Conservation (phyloP, 179 eudicot genomes). For the Actinidia arguta region DNA sequence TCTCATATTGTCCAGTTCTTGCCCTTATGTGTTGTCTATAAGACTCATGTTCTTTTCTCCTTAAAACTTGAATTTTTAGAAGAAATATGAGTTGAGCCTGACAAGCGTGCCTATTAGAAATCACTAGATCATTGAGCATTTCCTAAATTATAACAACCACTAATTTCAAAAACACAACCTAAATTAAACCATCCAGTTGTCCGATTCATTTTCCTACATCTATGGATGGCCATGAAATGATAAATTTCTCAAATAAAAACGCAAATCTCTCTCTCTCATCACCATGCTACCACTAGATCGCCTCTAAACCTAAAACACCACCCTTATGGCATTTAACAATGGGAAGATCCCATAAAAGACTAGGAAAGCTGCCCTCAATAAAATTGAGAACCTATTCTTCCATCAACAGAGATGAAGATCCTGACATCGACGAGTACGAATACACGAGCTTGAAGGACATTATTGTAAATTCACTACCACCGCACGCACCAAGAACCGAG, state of each 20-base stretch:
- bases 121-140: too few relatives aligned
- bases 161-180: too few relatives aligned
- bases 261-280: too few relatives aligned
- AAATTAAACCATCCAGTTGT: neutral
- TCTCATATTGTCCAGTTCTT: too few relatives aligned
- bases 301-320: neutral
- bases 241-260: neutral
- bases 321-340: neutral
- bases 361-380: neutral
- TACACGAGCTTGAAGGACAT: slow-evolving; percentile 54
- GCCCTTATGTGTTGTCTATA: too few relatives aligned
- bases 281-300: neutral
- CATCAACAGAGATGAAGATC: slow-evolving; percentile 26
- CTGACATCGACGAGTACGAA: slow-evolving; percentile 15
- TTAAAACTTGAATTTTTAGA: too few relatives aligned
- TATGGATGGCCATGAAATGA: neutral
- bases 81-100: too few relatives aligned
- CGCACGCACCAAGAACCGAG: neutral
- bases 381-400: neutral
- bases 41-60: too few relatives aligned
- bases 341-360: slow-evolving; percentile 3
- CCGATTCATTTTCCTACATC: neutral
- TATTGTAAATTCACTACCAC: slow-evolving; percentile 20
- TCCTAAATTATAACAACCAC: too few relatives aligned
- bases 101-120: too few relatives aligned